Percentiles rank a stretch among this genome's conserved stretches.
These are phyloP conservation scores for Aquanectria penicillioides DNA, from an alignment of 2,329 filamentous ascomycete genomes.

Conservation along the genomic window DNA sequence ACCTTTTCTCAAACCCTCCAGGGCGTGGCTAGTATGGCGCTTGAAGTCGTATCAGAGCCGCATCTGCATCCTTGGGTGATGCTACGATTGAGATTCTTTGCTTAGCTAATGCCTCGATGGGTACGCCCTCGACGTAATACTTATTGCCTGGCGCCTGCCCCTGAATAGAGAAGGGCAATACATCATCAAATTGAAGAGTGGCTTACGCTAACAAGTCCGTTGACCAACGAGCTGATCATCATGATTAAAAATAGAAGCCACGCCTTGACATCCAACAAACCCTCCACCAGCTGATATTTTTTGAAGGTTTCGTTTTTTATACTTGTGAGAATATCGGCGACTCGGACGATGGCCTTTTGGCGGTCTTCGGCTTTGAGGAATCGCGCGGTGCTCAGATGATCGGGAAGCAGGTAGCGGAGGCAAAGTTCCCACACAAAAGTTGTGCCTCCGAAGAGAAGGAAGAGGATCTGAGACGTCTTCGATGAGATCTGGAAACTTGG, in stretches of 20 bases:
- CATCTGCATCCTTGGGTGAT: conserved; percentile 56
- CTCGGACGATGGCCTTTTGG: conserved; percentile 42
- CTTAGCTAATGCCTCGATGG: no score
- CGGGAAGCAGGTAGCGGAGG: conserved; percentile 34
- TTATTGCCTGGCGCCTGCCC: no score
- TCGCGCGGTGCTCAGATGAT: conserved; percentile 38
- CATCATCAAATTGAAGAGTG: no score
- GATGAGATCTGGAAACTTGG: no score
- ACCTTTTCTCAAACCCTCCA: conserved; percentile 51
- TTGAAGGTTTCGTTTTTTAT: conserved; percentile 43
- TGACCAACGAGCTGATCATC: no score
- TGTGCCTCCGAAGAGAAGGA: conserved; percentile 35
- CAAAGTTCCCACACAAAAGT: conserved; percentile 35
- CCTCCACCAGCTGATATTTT: conserved; percentile 36
- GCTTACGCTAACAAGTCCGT: no score
- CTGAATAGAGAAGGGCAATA: no score
- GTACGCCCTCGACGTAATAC: no score
- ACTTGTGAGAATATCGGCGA: conserved; percentile 47
- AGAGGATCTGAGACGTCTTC: no score
- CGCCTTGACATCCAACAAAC: conserved; percentile 36
- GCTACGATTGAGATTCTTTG: no score
- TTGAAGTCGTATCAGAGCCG: conserved; percentile 52
- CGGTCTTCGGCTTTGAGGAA: conserved; percentile 42
- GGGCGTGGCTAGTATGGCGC: conserved; percentile 49
- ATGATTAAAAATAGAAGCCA: no score